These are phyloP conservation scores for Phytophthora hibernalis DNA, from an alignment of 352 stramenopile genomes.

Conservation along the genomic window DNA sequence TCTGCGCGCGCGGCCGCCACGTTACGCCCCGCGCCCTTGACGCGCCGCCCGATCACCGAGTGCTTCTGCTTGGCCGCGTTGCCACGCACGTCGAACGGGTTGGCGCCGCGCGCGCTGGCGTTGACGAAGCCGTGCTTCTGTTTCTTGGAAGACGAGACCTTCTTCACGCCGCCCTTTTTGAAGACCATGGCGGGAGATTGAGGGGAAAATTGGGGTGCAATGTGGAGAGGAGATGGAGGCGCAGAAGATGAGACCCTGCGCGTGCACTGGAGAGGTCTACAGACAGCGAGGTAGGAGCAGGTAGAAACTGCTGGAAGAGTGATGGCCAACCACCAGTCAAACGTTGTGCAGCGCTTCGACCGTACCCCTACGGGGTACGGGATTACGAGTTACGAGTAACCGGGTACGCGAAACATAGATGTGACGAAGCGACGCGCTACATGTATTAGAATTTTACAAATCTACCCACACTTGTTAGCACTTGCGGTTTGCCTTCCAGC, in stretches of 20 bases:
- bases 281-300: background rate
- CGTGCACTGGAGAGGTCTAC: background rate
- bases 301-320: background rate
- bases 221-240: background rate
- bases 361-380: no score
- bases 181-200: conserved; percentile 36
- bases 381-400: no score
- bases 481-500: no score
- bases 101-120: conserved; percentile 48
- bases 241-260: background rate
- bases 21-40: conserved; percentile 91
- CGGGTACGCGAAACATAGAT: no score
- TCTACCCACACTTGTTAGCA: no score
- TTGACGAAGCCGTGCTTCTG: conserved; percentile 30
- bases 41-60: conserved; percentile 88
- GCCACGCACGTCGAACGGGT: conserved; percentile 91
- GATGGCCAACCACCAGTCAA: conserved; percentile 6
- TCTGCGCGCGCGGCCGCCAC: conserved; percentile 84
- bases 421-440: no score
- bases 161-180: conserved; percentile 58
- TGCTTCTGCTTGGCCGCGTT: conserved; percentile 89
- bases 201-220: background rate
- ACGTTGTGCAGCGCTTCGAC: background rate
- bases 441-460: no score
- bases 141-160: conserved; percentile 28